Conservation (phyloP, 108 stramenopile species). For the Cyclotella baltica region DNA sequence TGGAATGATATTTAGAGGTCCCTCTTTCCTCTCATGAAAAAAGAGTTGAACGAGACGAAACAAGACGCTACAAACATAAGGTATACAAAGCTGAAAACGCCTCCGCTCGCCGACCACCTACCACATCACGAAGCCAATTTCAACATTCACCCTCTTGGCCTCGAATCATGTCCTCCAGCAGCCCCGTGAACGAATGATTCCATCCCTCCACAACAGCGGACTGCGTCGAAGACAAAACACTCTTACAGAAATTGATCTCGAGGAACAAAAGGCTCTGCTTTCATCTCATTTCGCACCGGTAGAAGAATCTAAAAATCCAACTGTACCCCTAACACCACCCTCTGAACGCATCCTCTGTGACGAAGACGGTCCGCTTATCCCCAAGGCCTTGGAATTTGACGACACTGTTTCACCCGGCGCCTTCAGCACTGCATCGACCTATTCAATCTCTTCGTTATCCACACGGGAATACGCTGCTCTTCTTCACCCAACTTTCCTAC, state of each 20-base stretch:
- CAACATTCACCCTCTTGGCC: neutral
- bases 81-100: too few species aligned
- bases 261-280: neutral
- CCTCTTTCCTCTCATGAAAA: too few species aligned
- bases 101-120: too few species aligned
- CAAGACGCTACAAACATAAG: neutral
- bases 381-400: neutral
- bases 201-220: slow-evolving; percentile 11
- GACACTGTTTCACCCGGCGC: slow-evolving; percentile 8
- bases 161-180: neutral
- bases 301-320: slow-evolving; percentile 5
- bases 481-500: slow-evolving; percentile 31
- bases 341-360: neutral
- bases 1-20: too few species aligned
- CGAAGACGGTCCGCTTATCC: neutral
- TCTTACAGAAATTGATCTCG: slow-evolving; percentile 7
- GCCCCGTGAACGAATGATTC: slow-evolving; percentile 7
- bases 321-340: neutral
- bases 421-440: slow-evolving; percentile 16
- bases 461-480: slow-evolving; percentile 20
- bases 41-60: too few species aligned
- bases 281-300: slow-evolving; percentile 4
- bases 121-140: neutral
- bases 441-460: neutral
- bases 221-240: slow-evolving; percentile 21